A percentile compares a stretch with the other conserved stretches of the same genome.
These are phyloP conservation scores for Leccinum subrobustum DNA, from an alignment of 1,284 basidiomycete genomes.

Conservation along the genomic window DNA sequence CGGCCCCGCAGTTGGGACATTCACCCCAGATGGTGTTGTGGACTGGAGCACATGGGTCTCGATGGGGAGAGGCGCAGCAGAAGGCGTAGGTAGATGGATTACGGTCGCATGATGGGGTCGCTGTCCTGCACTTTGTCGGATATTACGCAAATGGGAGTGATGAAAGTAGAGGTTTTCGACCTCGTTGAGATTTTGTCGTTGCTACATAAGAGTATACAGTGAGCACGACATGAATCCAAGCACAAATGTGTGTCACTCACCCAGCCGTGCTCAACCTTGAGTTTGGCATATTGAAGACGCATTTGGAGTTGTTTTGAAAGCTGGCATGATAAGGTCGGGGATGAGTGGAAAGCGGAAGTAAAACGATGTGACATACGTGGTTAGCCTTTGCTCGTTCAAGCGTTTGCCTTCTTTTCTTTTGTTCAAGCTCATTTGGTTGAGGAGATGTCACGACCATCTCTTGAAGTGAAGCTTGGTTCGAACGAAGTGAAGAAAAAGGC, in stretches of 20 bases:
- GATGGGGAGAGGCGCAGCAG: background rate
- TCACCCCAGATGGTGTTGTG: background rate
- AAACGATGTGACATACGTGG: slow-evolving; percentile 47
- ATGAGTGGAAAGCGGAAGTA: background rate
- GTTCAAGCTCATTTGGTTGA: slow-evolving; percentile 33
- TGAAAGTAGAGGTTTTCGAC: slow-evolving; percentile 79
- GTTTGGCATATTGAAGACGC: slow-evolving; percentile 70
- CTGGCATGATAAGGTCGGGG: slow-evolving; percentile 35
- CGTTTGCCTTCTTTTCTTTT: slow-evolving; percentile 47
- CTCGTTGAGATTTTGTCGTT: slow-evolving; percentile 73
- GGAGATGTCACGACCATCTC: slow-evolving; percentile 25
- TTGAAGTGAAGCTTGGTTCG: slow-evolving; percentile 10
- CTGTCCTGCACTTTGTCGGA: slow-evolving; percentile 13
- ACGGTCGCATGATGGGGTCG: slow-evolving; percentile 10
- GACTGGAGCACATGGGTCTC: slow-evolving; percentile 8
- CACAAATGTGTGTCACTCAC: slow-evolving; percentile 41
- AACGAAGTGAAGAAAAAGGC: background rate
- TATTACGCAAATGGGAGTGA: slow-evolving; percentile 48
- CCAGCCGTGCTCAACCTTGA: slow-evolving; percentile 82
- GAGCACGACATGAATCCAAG: slow-evolving; percentile 4
- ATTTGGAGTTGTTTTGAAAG: slow-evolving; percentile 72
- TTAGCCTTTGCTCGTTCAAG: slow-evolving; percentile 61
- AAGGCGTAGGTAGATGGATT: background rate
- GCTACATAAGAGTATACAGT: slow-evolving; percentile 37
- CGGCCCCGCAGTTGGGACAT: slow-evolving; percentile 12